A percentile compares a stretch with the other conserved stretches of the same genome.
Evolutionary conservation across 2,329 filamentous ascomycete species (phyloP).

Genomic region (Colletotrichum australisinense): DNA sequence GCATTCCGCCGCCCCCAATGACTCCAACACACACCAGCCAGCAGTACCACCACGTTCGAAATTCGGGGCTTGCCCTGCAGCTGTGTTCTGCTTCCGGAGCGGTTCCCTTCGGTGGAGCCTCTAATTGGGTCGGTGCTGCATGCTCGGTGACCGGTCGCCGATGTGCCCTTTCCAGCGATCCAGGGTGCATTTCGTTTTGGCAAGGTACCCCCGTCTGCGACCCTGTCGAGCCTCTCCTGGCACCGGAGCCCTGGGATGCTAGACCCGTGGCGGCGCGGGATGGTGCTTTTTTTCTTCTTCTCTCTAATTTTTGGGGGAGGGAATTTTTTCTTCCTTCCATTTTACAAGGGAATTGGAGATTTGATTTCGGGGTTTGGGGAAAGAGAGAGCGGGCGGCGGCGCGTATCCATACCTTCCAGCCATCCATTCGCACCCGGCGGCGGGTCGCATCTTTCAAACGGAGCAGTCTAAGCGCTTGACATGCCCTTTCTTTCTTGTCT

Average conservation of each 20-base stretch:
- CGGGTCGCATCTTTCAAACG: neutral
- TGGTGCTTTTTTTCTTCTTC: neutral
- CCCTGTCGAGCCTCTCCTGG: constrained; percentile 6
- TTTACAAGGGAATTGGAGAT: neutral
- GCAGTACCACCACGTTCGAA: neutral
- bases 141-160: constrained; percentile 33
- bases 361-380: neutral
- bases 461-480: neutral
- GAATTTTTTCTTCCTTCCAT: neutral
- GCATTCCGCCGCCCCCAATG: neutral
- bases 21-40: neutral
- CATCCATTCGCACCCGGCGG: neutral
- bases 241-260: constrained; percentile 27
- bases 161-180: constrained; percentile 5
- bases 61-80: constrained; percentile 11
- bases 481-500: neutral
- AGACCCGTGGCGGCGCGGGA: constrained; percentile 8
- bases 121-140: constrained; percentile 26
- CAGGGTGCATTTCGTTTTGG: neutral
- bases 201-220: neutral
- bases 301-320: neutral
- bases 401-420: neutral
- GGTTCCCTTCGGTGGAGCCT: constrained; percentile 25
- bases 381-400: neutral
- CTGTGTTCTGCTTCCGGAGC: constrained; percentile 9